phyloP scores from a whole-genome alignment of 176 grass and related monocot genomes.

The Ampelocalamus luodianensis region DNA sequence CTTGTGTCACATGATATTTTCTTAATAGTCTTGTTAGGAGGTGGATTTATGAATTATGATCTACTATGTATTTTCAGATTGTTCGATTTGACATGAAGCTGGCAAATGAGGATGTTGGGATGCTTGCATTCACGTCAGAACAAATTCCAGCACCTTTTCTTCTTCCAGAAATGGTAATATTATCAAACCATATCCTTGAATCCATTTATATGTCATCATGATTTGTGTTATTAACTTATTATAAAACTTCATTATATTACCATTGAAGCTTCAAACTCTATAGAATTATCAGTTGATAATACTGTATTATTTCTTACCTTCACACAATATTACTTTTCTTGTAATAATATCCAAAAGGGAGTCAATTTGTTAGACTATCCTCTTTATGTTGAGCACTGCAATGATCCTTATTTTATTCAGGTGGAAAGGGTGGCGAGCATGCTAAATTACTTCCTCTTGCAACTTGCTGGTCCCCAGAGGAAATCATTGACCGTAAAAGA shows the following conservation, averaged over 20 bases:
- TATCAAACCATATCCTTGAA: conserved; percentile 22
- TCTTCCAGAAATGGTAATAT: conserved; percentile 92
- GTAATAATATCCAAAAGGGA: conserved; percentile 11
- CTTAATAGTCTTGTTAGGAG: conserved; percentile 1
- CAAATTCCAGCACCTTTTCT: conserved; percentile 97
- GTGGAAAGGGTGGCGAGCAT: conserved; percentile 97
- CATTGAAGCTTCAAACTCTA: not conserved
- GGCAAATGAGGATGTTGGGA: conserved; percentile 96
- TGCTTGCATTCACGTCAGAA: conserved; percentile 98
- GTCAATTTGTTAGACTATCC: not conserved
- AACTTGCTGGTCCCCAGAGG: conserved; percentile 96
- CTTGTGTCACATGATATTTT: conserved; percentile 15
- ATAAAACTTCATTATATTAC: not conserved
- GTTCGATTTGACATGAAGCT: conserved; percentile 98
- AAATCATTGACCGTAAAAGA: conserved; percentile 99
- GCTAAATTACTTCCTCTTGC: conserved; percentile 98
- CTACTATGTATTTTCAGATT: conserved; percentile 58
- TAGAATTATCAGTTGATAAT: not conserved
- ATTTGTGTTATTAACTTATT: not conserved
- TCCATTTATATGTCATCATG: conserved; percentile 3
- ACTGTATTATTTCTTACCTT: not conserved
- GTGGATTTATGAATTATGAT: conserved; percentile 16
- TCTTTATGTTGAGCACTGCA: conserved; percentile 11
- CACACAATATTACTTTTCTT: conserved; percentile 3
- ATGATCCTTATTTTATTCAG: conserved; percentile 46